Evolutionary conservation across 768 basidiomycete species (phyloP).

Genomic region (Neoboletus brunneissimus): DNA sequence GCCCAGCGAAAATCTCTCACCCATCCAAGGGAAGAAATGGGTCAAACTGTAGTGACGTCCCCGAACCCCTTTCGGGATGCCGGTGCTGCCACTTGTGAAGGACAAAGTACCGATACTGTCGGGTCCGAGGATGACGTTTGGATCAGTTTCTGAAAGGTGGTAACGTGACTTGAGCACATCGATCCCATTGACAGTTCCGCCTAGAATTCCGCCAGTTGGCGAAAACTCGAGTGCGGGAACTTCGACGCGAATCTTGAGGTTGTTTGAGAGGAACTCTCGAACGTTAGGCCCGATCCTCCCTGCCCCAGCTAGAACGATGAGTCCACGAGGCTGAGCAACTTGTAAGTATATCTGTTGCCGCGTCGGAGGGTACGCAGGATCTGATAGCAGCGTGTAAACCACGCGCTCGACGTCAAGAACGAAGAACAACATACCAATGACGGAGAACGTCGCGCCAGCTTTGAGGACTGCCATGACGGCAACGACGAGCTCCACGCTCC

Average conservation of each 20-base stretch:
- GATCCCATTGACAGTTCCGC: constrained; percentile 48
- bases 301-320: constrained; percentile 88
- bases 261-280: constrained; percentile 72
- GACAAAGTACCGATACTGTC: constrained; percentile 93
- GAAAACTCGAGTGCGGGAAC: constrained; percentile 85
- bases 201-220: constrained; percentile 58
- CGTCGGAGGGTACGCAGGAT: constrained; percentile 94
- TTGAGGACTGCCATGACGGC: constrained; percentile 97
- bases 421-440: constrained; percentile 68
- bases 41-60: constrained; percentile 95
- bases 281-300: constrained; percentile 78
- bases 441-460: constrained; percentile 94
- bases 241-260: constrained; percentile 84
- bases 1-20: constrained; percentile 72
- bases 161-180: constrained; percentile 63
- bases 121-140: constrained; percentile 84
- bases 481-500: constrained; percentile 94
- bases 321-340: constrained; percentile 88
- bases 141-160: constrained; percentile 64
- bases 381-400: constrained; percentile 38
- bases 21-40: constrained; percentile 99
- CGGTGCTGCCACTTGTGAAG: constrained; percentile 96
- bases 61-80: constrained; percentile 96
- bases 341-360: constrained; percentile 91
- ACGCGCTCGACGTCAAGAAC: background rate